Conservation (phyloP, 176 grass and related monocot species). For the Musa schizocarpa region DNA sequence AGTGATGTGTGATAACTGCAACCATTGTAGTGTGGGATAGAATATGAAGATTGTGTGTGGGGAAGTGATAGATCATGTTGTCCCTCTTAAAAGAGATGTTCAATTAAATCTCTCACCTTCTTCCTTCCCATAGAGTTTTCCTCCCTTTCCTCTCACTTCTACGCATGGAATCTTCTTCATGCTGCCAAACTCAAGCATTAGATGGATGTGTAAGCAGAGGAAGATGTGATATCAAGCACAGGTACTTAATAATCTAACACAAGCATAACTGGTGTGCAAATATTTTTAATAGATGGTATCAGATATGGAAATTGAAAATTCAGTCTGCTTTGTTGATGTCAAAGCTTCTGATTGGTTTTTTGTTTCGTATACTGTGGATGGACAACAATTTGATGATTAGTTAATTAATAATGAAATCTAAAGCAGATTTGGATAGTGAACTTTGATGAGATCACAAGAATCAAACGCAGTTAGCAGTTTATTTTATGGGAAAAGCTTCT, state of each 20-base stretch:
- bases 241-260: neutral
- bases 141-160: too few species aligned
- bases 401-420: neutral
- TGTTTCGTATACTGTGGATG: neutral
- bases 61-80: neutral
- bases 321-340: neutral
- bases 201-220: too few species aligned
- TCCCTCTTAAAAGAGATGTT: neutral
- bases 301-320: neutral
- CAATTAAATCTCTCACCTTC: neutral
- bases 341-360: neutral
- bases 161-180: too few species aligned
- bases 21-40: neutral
- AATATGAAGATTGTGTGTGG: neutral
- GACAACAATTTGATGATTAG: neutral
- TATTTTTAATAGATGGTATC: too few species aligned
- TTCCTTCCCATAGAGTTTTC: too few species aligned
- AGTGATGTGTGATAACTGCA: neutral
- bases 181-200: too few species aligned
- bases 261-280: too few species aligned
- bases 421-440: neutral
- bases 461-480: neutral
- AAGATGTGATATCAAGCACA: neutral
- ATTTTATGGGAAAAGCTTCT: too few species aligned
- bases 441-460: neutral